A percentile compares a stretch with the other conserved stretches of the same genome.
phyloP scores from a whole-genome alignment of 2,329 filamentous ascomycete species.

The Coniochaeta pulveracea region DNA sequence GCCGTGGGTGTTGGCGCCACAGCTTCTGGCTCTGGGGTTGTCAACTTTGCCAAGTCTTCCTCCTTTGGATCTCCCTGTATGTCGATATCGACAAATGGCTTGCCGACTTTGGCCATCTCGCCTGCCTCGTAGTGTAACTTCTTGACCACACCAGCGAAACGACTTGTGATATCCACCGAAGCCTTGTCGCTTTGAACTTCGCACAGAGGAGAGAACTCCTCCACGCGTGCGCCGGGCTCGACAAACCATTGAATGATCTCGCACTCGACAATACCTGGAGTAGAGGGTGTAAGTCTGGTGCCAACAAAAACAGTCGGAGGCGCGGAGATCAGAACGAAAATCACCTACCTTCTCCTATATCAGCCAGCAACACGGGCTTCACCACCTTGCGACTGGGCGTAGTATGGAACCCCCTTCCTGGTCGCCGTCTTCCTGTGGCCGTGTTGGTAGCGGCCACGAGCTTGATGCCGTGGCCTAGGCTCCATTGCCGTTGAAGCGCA shows the following conservation, averaged over 20 bases:
- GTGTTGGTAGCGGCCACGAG: conserved; percentile 3
- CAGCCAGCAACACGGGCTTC: conserved; percentile 72
- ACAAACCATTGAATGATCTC: conserved; percentile 99
- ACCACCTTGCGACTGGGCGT: conserved; percentile 41
- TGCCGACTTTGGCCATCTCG: conserved; percentile 91
- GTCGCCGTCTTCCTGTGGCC: neutral
- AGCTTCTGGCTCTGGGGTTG: conserved; percentile 13
- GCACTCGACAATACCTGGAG: conserved; percentile 84
- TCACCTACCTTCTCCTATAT: conserved; percentile 68
- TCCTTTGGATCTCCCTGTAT: conserved; percentile 66
- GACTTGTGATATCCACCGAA: conserved; percentile 80
- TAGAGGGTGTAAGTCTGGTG: conserved; percentile 7
- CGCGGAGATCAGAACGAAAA: conserved; percentile 60
- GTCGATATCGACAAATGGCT: conserved; percentile 90
- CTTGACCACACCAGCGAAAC: conserved; percentile 91
- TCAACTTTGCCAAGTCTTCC: conserved; percentile 38
- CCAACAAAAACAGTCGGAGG: conserved; percentile 39
- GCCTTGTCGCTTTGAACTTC: conserved; percentile 99
- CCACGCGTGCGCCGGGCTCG: conserved; percentile 84
- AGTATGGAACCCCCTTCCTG: conserved; percentile 36
- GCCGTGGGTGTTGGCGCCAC: conserved; percentile 4
- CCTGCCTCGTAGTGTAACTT: conserved; percentile 92
- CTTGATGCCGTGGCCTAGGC: conserved; percentile 24
- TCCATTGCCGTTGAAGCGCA: conserved; percentile 39
- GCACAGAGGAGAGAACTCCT: conserved; percentile 96